Base-by-base conservation (phyloP, 2,329 filamentous ascomycete species). In the Paecilomyces dactylethromorphus region DNA sequence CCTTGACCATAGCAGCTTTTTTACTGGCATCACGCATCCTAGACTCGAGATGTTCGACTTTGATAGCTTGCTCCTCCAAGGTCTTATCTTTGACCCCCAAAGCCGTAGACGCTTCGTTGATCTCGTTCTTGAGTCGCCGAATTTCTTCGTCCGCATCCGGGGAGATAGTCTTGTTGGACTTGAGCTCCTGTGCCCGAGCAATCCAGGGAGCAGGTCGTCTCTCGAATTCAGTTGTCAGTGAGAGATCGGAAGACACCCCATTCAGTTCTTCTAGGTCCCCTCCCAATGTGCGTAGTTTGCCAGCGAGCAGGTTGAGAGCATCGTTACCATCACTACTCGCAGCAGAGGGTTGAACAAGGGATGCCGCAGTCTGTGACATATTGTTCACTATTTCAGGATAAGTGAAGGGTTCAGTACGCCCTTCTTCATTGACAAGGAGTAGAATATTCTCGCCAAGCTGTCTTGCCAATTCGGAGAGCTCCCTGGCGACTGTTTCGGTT, bases 11-110 rank as follows among this genome's bases (percentile, higher is more conserved):
- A 2, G 73, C 84, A 13, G 89, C 85, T 74, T 93, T 92, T 70
- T 89, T 86, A 63, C 87, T 86, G 5, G 90, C 90, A 69, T 95
- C 92, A 59, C 87, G 86, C 87, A 94, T 92, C 59, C 91, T 84
- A 7, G 90, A 90, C 73, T 96, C 90, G 39, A 97, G 85, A 49
- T 94, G 90, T 74, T 97, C 93, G 65, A 97, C 96, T 74, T 94
- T 92, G 65, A 97, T 88, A n/a, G 88, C 84, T 24, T 90, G 77
- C 59, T 95, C 93, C 72, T 95, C 92, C 56, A 96, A 84, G 35
- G 88, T 87, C 71, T 92, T 90, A 64, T 96, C 91, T 62, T 88
- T 87, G 63, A 87, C 83, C 1, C 88, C 86, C 59, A 91, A 82
- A 3, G 84, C 81, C 57, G 88, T 86, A 3, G 90, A 88, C 21